Evolutionary conservation across 345 rosid genomes (phyloP), one percentile per base, ranked within the genome.

Genomic region (Draba incana): DNA sequence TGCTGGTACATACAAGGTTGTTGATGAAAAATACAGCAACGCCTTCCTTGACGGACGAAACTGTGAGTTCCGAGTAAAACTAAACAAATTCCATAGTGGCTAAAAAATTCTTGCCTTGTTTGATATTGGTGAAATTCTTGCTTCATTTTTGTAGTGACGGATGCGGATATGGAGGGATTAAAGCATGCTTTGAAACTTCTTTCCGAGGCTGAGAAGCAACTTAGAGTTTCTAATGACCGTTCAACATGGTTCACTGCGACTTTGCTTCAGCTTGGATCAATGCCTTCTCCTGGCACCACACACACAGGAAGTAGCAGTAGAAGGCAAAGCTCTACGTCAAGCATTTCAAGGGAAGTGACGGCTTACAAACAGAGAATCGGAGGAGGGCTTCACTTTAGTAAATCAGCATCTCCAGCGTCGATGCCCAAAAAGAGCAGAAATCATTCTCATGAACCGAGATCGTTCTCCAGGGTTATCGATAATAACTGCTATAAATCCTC

Each of bases 241-340:
- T 89, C 95, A 30, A 94, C 96, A 16, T 94, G 99, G 99, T 91
- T 94, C 83, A 91, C 97, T 3, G 96, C 97, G 16, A 89, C 95
- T 33, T 81, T 94, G 37, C 77, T 94, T 60, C 99, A 91, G 87
- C 95, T 94, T 55, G 95, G 97, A 57, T 94, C 96, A 8, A 75
- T 84, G 72, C 84, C 92, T 72, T 91, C 97, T 48, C 86, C 86
- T 39, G 95, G 90, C 43, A 69, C 84, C 48, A 81, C 86, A 63
- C 88, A 74, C 70, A 83, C 96, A 48, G 84, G 89, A 73, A 81
- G 93, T 80, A 84, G 94, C 78, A 87, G 96, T 65, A 76, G 92
- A 69, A 86, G 89, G 83, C 86, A 79, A 80, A 94, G 96, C 83
- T 85, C 96, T 11, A 87, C 85, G 1, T 89, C 87, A 58, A 84